Conservation (phyloP, 73 alveolate genomes). For the Strombidium stylifer region DNA sequence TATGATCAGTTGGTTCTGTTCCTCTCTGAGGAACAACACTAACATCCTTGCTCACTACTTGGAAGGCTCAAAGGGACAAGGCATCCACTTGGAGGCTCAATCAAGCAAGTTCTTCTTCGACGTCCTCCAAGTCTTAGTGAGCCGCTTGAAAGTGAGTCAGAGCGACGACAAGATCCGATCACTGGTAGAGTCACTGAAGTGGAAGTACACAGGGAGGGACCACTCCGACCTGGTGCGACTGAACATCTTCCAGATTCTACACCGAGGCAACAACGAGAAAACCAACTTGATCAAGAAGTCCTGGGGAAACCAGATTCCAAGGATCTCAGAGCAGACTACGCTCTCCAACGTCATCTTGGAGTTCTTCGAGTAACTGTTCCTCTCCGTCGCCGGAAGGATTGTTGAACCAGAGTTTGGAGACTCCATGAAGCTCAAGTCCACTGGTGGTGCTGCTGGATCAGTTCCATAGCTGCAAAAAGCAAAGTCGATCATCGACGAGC, state of each 20-base stretch:
- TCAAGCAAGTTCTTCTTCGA: conserved; percentile 43
- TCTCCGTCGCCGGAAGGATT: conserved; percentile 50
- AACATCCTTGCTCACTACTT: conserved; percentile 43
- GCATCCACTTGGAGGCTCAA: conserved; percentile 49
- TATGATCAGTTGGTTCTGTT: conserved; percentile 57
- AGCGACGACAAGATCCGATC: conserved; percentile 48
- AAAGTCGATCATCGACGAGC: conserved; percentile 34
- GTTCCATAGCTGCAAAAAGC: conserved; percentile 58
- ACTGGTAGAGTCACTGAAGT: conserved; percentile 49
- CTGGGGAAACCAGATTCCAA: conserved; percentile 39
- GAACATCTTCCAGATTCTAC: conserved; percentile 40
- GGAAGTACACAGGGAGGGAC: conserved; percentile 65
- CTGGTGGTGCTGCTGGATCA: conserved; percentile 56
- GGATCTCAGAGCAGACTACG: conserved; percentile 18
- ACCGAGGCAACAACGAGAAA: conserved; percentile 44
- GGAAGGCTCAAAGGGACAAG: conserved; percentile 54
- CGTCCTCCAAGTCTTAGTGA: conserved; percentile 41
- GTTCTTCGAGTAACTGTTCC: conserved; percentile 47
- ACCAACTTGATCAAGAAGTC: conserved; percentile 31
- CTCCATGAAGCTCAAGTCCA: conserved; percentile 23
- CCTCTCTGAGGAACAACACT: conserved; percentile 48
- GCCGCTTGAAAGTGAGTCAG: conserved; percentile 25
- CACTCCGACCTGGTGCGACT: conserved; percentile 20
- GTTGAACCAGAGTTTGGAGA: conserved; percentile 51
- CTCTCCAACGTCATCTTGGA: conserved; percentile 63